Evolutionary conservation across 1,284 basidiomycete species (phyloP), one percentile per base, ranked within the genome.

Genomic region (Thelephora terrestris): DNA sequence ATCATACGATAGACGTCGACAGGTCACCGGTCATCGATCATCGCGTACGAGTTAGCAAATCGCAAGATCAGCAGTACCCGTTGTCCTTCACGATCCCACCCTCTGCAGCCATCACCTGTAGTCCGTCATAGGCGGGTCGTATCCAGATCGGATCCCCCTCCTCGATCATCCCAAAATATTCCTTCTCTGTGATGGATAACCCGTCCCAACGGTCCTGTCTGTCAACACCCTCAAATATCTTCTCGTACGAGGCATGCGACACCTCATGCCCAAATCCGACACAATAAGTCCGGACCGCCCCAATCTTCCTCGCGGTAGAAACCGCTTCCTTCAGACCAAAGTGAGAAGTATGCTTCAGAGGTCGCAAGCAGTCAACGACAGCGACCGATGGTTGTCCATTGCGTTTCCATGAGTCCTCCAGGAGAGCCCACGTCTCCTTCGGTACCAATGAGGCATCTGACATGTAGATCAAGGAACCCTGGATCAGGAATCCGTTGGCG

Each of bases 371-470:
- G 60, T 91, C 87, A 34, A 90, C 66, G 40, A 89, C 73, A 49
- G 85, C 67, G 7, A 85, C 72, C 12, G 77, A 68, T 20, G 75
- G 67, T 16, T 35, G 60, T 24, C 57, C 53, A 20, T 55, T 53
- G n/a, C 57, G 59, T 20, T 60, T 53, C 7, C 55, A 61, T 46
- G 57, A 52, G 14, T 48, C 47, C 29, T 70, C 58, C 20, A 85
- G 70, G 38, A 78, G 53, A 14, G 63, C 52, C 81, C 85, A 86
- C 36, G 78, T 73, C 25, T 78, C 72, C 9, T 83, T 75, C 2
- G 88, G 85, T 48, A 91, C 84, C 57, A 71, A 61, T 4, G 84
- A 87, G 34, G 80, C 82, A 59, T 91, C 88, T 23, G 84, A 84
- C 47, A 90, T 70, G 62, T 89, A 88, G 12, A 78, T 68, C 42